A percentile compares a stretch with the other conserved stretches of the same genome.
phyloP scores from a whole-genome alignment of 805 yeast genomes.

The Aciculoconidium aculeatum region DNA sequence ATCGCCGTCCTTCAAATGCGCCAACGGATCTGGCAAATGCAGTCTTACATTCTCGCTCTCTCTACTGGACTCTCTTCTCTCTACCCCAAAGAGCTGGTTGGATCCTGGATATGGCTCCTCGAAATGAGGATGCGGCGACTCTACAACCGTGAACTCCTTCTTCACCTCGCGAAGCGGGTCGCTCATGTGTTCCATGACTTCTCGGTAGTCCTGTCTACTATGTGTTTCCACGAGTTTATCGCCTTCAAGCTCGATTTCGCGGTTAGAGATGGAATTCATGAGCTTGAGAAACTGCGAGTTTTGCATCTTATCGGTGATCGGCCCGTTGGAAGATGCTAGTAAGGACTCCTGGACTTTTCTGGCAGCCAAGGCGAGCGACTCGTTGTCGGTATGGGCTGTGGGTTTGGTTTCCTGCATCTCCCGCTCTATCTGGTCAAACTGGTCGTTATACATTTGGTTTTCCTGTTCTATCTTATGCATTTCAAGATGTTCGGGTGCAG shows the following conservation, averaged over 20 bases:
- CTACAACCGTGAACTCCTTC: neutral
- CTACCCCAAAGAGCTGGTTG: conserved; percentile 1
- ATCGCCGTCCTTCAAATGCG: conserved; percentile 37
- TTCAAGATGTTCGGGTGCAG: conserved; percentile 22
- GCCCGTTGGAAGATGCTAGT: conserved; percentile 6
- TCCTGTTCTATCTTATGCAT: conserved; percentile 22
- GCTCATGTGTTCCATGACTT: conserved; percentile 9
- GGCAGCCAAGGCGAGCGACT: conserved; percentile 36
- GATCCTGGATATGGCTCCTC: conserved; percentile 1
- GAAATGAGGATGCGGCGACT: neutral
- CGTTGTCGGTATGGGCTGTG: conserved; percentile 19
- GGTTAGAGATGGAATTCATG: conserved; percentile 32
- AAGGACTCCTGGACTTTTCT: conserved; percentile 26
- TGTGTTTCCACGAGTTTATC: conserved; percentile 28
- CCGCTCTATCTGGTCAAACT: conserved; percentile 28
- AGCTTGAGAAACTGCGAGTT: conserved; percentile 33
- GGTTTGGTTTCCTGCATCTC: conserved; percentile 3
- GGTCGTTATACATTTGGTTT: conserved; percentile 19
- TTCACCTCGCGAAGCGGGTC: conserved; percentile 12
- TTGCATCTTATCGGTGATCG: conserved; percentile 25
- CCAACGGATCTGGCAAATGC: conserved; percentile 39
- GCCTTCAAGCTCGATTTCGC: conserved; percentile 36
- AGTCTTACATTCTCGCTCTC: conserved; percentile 8
- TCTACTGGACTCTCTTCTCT: conserved; percentile 2
- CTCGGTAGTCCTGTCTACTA: conserved; percentile 18